Evolutionary conservation across 306 rosid species (phyloP), one percentile per base, ranked within the genome.

Genomic region (Begonia masoniana): DNA sequence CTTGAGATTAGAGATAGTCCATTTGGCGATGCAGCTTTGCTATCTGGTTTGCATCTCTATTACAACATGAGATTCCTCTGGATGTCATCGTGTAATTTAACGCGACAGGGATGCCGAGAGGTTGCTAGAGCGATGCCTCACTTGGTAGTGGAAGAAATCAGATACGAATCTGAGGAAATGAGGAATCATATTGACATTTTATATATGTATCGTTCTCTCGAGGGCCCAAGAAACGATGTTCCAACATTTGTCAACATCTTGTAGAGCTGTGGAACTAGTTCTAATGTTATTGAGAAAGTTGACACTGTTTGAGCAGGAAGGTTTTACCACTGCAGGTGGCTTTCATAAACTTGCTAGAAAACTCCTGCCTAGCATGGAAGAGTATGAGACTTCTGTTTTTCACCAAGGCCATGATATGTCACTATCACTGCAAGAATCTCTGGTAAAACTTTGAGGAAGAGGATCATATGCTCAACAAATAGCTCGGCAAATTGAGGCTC

Each of bases 31-130:
- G 73, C 46, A 41, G 94, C 87, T 59, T 41, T 87, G 42, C 78
- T 14, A 48, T 80, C 87, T 21, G 96, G 96, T 56, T 59, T 83
- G 71, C 84, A 80, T 71, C 88, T 76, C 66, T 87, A 76, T 54
- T 87, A 87, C 75, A 87, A 78, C 63, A 83, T 87, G 96, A 76
- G 96, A 60, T 87, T 87, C 65, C 82, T 87, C n/a, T 87, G 96
- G 96, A 83, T 87, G 94, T 87, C 96, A 2, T 67, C 80, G 0
- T 83, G 96, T 62, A 64, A 47, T 13, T 52, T 87, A 67, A 71
- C 94, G 10, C 86, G 47, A 48, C 74, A 61, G 55, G 96, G 83
- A 60, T 87, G 96, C 66, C 74, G 15, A 58, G 87, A 72, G 66
- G 63, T 87, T 61, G 87, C 94, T 10, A 75, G 48, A 43, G 69